Percentiles rank a stretch among this genome's conserved stretches.
These are phyloP conservation scores for Corchorus olitorius DNA, from an alignment of 345 rosid species.

Conservation along the genomic window DNA sequence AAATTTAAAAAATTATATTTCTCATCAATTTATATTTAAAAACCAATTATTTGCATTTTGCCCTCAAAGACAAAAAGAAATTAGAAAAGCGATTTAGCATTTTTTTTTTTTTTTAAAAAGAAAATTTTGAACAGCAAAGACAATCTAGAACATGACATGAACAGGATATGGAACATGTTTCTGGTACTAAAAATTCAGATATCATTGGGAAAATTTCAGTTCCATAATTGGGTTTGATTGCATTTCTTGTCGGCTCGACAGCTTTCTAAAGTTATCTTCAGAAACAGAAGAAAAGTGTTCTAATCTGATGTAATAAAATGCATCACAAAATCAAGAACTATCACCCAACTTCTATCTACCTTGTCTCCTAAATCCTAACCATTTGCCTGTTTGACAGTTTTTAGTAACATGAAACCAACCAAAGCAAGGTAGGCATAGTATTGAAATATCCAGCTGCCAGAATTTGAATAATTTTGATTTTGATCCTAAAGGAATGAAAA, in stretches of 20 bases:
- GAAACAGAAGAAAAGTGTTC: neutral
- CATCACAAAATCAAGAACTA: neutral
- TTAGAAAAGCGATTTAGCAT: too few species aligned
- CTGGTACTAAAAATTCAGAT: neutral
- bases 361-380: neutral
- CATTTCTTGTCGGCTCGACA: neutral
- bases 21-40: too few species aligned
- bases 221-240: neutral
- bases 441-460: neutral
- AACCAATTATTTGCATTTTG: too few species aligned
- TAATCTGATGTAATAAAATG: neutral
- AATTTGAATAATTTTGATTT: neutral
- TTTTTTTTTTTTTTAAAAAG: too few species aligned
- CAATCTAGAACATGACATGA: neutral
- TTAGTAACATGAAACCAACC: neutral
- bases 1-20: too few species aligned
- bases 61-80: too few species aligned
- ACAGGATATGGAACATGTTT: neutral
- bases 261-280: neutral
- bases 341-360: neutral
- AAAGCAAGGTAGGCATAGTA: neutral
- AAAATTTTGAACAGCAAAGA: neutral
- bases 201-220: neutral
- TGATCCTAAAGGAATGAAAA: neutral
- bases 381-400: neutral